phyloP scores from a whole-genome alignment of 495 filamentous ascomycete species.

The Neurospora cerealis region DNA sequence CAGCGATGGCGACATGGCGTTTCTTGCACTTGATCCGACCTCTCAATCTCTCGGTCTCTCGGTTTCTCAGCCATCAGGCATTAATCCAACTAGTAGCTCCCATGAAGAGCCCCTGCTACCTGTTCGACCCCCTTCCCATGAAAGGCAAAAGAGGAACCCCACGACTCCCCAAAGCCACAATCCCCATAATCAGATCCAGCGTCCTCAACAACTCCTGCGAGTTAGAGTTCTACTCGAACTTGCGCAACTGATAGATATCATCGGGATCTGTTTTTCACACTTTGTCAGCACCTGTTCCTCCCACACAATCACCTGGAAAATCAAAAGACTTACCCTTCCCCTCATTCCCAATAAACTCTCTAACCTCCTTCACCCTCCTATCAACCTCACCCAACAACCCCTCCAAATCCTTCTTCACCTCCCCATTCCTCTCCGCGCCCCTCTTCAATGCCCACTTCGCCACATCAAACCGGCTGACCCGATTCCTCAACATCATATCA shows the following conservation, averaged over 20 bases:
- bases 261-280: constrained; percentile 36
- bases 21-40: no score
- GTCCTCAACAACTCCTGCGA: not conserved
- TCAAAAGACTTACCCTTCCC: constrained; percentile 37
- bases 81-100: no score
- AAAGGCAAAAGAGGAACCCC: not conserved
- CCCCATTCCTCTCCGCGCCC: constrained; percentile 30
- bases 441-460: constrained; percentile 42
- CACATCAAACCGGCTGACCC: constrained; percentile 53
- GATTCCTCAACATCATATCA: constrained; percentile 64
- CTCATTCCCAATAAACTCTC: constrained; percentile 45
- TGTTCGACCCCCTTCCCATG: not conserved
- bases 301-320: no score
- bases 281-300: constrained; percentile 9
- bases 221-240: constrained; percentile 2
- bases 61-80: no score
- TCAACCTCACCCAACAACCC: constrained; percentile 38
- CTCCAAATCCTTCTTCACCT: constrained; percentile 37
- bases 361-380: constrained; percentile 39
- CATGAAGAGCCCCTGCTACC: not conserved
- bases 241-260: constrained; percentile 24
- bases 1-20: no score
- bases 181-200: not conserved
- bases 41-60: no score
- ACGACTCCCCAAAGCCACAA: not conserved